phyloP scores from a whole-genome alignment of 176 grass and related monocot genomes.

The Zoysia pacifica region DNA sequence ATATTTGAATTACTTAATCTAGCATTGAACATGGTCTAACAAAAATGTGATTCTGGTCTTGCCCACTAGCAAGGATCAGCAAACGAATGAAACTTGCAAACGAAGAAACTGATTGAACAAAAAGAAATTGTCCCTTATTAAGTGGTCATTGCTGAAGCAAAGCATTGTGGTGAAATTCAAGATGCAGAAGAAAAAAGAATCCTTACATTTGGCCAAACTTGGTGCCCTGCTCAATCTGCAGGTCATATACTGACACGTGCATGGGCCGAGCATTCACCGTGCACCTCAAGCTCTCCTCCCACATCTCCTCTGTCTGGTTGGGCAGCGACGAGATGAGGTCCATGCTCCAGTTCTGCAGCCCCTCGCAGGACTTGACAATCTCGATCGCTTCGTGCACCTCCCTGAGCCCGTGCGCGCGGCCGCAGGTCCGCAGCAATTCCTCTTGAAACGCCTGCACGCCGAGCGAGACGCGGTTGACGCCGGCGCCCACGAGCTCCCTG shows the following conservation, averaged over 20 bases:
- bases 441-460: conserved; percentile 87
- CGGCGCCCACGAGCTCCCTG: conserved; percentile 54
- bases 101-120: background rate
- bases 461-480: conserved; percentile 86
- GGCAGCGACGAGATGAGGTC: conserved; percentile 88
- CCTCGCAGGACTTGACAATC: conserved; percentile 52
- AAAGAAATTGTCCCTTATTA: background rate
- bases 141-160: background rate
- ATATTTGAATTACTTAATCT: background rate
- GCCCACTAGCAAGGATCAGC: background rate
- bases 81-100: background rate
- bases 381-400: conserved; percentile 77
- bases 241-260: conserved; percentile 78
- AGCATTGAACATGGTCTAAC: background rate
- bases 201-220: conserved; percentile 84
- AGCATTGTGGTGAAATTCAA: background rate
- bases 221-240: conserved; percentile 88
- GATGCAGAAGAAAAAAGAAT: background rate
- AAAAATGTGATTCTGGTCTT: background rate
- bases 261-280: conserved; percentile 58
- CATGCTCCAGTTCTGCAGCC: conserved; percentile 90
- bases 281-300: conserved; percentile 79
- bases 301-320: conserved; percentile 79
- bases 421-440: conserved; percentile 66
- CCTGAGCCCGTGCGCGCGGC: conserved; percentile 67